These are phyloP conservation scores for Torulaspora maleeae DNA, from an alignment of 805 yeast genomes.

Conservation along the genomic window DNA sequence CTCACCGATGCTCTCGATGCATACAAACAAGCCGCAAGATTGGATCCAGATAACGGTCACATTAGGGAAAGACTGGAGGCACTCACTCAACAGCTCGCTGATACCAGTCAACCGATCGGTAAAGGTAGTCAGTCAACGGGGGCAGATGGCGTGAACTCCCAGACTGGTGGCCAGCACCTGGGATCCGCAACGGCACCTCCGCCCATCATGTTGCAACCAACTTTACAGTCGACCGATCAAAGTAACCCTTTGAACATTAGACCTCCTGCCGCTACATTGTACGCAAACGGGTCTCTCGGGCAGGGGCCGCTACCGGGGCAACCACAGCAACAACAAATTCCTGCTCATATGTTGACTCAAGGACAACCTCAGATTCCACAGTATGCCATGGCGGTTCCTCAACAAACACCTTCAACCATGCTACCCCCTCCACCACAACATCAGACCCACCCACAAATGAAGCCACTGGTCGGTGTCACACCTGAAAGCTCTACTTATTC, in stretches of 20 bases:
- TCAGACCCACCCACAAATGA: conserved; percentile 3
- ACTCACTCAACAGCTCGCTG: conserved; percentile 50
- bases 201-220: conserved; percentile 34
- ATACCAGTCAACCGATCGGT: conserved; percentile 22
- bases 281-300: conserved; percentile 16
- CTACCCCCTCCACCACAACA: conserved; percentile 9
- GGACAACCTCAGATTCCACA: conserved; percentile 18
- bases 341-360: conserved; percentile 10
- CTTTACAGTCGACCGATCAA: conserved; percentile 31
- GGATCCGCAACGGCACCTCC: conserved; percentile 9
- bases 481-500: conserved; percentile 3
- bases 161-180: conserved; percentile 6
- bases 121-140: conserved; percentile 7
- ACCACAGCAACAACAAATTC: conserved; percentile 23
- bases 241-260: conserved; percentile 31
- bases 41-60: conserved; percentile 92
- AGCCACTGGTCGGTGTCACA: conserved; percentile 1
- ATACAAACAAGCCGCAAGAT: conserved; percentile 89
- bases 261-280: conserved; percentile 20
- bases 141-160: conserved; percentile 8
- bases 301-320: conserved; percentile 10
- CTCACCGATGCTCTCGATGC: conserved; percentile 94
- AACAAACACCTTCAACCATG: conserved; percentile 9
- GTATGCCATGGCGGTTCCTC: conserved; percentile 8
- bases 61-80: conserved; percentile 90